A percentile compares a stretch with the other conserved stretches of the same genome.
Evolutionary conservation across 2,329 filamentous ascomycete species (phyloP).

Genomic region (Lasiodiplodia sp.): DNA sequence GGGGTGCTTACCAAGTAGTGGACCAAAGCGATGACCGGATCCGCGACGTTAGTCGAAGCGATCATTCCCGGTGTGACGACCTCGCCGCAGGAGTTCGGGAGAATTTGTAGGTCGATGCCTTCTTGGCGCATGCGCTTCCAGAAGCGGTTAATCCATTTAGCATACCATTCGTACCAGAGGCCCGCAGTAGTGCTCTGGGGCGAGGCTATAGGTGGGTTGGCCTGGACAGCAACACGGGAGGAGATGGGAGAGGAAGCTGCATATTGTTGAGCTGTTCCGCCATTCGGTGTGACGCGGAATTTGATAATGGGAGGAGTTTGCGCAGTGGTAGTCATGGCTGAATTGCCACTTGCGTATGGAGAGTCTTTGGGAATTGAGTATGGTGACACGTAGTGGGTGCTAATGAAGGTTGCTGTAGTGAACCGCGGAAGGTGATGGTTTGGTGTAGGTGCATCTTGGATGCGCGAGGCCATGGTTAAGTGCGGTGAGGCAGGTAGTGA

Average conservation of each 20-base stretch:
- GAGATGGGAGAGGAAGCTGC: not conserved
- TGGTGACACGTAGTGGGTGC: not conserved
- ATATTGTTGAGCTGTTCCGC: not conserved
- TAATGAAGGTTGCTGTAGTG: not conserved
- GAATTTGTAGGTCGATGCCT: slow-evolving; percentile 9
- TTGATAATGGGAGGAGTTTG: not conserved
- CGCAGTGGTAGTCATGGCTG: not conserved
- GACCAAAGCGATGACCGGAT: slow-evolving; percentile 1
- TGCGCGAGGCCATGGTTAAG: not conserved
- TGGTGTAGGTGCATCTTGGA: not conserved
- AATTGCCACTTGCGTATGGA: not conserved
- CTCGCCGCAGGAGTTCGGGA: not conserved
- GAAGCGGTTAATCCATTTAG: not conserved
- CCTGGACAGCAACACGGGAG: no score
- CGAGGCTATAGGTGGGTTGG: not conserved
- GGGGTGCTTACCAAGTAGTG: slow-evolving; percentile 15
- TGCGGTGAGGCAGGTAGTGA: not conserved
- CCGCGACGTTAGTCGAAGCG: not conserved
- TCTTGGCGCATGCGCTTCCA: slow-evolving; percentile 5
- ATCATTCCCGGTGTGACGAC: not conserved
- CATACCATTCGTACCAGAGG: not conserved
- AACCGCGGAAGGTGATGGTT: not conserved
- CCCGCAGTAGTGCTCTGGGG: not conserved
- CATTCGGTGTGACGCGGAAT: not conserved
- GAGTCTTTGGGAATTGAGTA: not conserved